Base-by-base conservation (phyloP, 208 protist genomes). In the Acanthamoeba castellanii region DNA sequence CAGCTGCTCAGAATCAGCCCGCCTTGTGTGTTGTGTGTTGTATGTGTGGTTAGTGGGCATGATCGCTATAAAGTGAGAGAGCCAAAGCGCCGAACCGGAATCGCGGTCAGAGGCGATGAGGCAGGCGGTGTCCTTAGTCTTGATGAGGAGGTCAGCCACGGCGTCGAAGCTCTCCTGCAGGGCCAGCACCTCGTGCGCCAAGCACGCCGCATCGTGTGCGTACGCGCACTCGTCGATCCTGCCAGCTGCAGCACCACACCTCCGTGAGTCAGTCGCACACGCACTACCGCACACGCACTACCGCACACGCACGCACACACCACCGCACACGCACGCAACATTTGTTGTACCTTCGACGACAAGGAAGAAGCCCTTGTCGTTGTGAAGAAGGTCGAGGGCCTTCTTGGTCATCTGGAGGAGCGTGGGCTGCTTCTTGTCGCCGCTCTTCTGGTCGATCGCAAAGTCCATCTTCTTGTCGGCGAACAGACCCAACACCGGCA, bases 161-260 rank as follows among this genome's bases (percentile, higher is more conserved):
- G 81, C 81, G n/a, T 89, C 81, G 50, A 45, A 89, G 50, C 50
- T 64, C 50, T 89, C 50, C 81, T 89, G 81, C 25, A 89, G 81
- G 30, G 81, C 81, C 81, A 89, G 34, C n/a, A 89, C 50, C 52
- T 89, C 81, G 50, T 42, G 81, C 81, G 81, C 81, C 45, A 89
- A 20, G 50, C 81, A 89, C 13, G 81, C 81, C 50, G 81, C 50
- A 16, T 89, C 81, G 50, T 66, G 8, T 3, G 25, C 50, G 27
- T 89, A 64, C 3, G 81, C 81, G 52, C 81, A 89, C 14, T n/a
- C n/a, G 13, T 89, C 81, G 50, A 89, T 89, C 5, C 50, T 89
- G 27, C 50, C 81, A 4, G 81, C 81, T 89, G 52, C 42, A 84
- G 3, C 22, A 25, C 13, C 55, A 57, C 52, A 25, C 55, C 20